A percentile compares a stretch with the other conserved stretches of the same genome.
These are phyloP conservation scores for Emmonsia crescens DNA, from an alignment of 2,329 filamentous ascomycete genomes.

Conservation along the genomic window DNA sequence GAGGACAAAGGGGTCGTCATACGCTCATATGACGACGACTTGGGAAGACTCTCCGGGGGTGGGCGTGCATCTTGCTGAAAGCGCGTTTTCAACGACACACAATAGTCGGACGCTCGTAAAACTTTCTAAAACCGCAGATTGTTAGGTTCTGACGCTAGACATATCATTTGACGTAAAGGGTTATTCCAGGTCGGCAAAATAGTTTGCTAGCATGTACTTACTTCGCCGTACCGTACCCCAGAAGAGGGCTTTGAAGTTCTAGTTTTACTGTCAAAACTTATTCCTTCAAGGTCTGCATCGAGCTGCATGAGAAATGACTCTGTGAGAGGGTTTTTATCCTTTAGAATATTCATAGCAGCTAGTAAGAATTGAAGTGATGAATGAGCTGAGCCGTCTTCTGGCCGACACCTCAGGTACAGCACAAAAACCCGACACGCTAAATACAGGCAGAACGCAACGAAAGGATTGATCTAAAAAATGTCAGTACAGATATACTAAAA, in stretches of 20 bases:
- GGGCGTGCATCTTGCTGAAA: not conserved
- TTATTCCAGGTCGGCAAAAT: not conserved
- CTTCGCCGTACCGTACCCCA: not conserved
- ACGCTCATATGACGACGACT: not conserved
- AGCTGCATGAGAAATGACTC: conserved; percentile 91
- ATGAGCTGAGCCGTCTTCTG: conserved; percentile 64
- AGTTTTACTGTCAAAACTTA: conserved; percentile 15
- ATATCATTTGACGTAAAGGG: not conserved
- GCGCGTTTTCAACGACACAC: not conserved
- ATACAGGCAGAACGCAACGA: conserved; percentile 90
- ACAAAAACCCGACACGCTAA: conserved; percentile 93
- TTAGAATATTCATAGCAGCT: conserved; percentile 80
- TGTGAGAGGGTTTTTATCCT: conserved; percentile 77
- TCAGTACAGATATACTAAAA: conserved; percentile 10
- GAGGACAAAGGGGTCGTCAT: not conserved
- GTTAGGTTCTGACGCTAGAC: not conserved
- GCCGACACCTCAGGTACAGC: conserved; percentile 89
- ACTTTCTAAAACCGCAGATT: not conserved
- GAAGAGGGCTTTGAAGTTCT: conserved; percentile 2
- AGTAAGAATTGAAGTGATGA: conserved; percentile 85
- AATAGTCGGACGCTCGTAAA: not conserved
- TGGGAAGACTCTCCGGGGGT: not conserved
- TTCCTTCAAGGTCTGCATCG: conserved; percentile 73
- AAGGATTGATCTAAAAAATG: conserved; percentile 69
- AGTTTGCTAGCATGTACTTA: not conserved